Base-by-base conservation (phyloP, 805 yeast species). In the Candida nanaspora region DNA sequence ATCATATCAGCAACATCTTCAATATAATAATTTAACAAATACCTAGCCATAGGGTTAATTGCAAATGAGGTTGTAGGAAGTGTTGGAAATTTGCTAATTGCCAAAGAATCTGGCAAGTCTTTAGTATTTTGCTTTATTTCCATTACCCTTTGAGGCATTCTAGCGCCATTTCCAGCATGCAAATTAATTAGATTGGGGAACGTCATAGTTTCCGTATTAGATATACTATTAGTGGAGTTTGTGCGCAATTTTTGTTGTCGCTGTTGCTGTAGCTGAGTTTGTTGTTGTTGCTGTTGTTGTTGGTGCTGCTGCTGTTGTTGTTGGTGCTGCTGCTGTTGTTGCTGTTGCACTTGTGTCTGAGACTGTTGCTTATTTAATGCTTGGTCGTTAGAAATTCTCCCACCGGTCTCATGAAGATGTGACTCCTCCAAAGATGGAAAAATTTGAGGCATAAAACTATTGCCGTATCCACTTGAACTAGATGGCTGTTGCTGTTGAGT, bases 1-100 rank as follows among this genome's bases (percentile, higher is more conserved):
- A 76, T 76, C 63, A 56, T 74, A 55, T 85, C 93, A 0, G 91
- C 91, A 1, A 87, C 93, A 47, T 80, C 77, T 15, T 81, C 76
- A 15, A 76, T 70, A 56, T 86, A 87, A 53, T 87, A 78, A 45
- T 80, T 79, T 37, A 87, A 63, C 32, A 87, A 62, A 53, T 80
- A 84, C 35, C 93, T 61, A 0, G 94, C 76, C 50, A 85, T 66
- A 1, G 94, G 86, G 48, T 76, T 77, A 2, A 82, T 77, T 44
- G 71, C 73, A 33, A 83, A 54, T 0, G 87, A 82, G 0, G 80
- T 72, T 1, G 73, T 68, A 2, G 88, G 86, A 6, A 38, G 10
- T 3, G 22, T 9, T n/a, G 65, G 63, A 41, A 61, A 56, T 46
- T 56, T 44, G 52, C 62, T 54, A 50, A 57, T 45, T 53, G 63